A percentile compares a stretch with the other conserved stretches of the same genome.
These are phyloP conservation scores for Neobulgaria alba DNA, from an alignment of 2,329 filamentous ascomycete genomes.

Conservation along the genomic window DNA sequence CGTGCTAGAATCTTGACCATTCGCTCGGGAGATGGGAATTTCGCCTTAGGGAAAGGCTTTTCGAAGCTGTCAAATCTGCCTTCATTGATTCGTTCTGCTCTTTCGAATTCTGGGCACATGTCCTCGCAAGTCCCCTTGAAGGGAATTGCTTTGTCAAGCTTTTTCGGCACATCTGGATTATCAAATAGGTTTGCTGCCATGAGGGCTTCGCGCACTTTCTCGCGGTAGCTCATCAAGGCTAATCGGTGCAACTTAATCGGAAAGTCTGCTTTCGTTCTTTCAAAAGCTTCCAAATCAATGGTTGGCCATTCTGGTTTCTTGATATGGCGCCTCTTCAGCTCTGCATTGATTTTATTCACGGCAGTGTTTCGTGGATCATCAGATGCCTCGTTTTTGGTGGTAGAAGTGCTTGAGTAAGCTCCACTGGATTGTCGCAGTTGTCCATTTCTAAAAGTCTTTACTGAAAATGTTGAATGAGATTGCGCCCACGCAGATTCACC, in stretches of 20 bases:
- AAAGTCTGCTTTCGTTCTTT: constrained; percentile 32
- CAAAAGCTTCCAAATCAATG: constrained; percentile 6
- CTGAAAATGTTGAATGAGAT: too few species aligned
- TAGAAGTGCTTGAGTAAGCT: background rate
- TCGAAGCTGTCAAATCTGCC: constrained; percentile 49
- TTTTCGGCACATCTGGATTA: constrained; percentile 54
- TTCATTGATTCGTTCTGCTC: constrained; percentile 53
- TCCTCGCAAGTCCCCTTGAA: constrained; percentile 62
- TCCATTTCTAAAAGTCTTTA: too few species aligned
- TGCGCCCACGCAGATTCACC: too few species aligned
- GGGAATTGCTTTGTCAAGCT: constrained; percentile 53
- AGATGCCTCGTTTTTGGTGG: background rate
- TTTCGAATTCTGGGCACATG: constrained; percentile 62
- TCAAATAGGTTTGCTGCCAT: constrained; percentile 54
- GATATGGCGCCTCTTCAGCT: constrained; percentile 28
- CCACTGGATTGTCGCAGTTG: background rate
- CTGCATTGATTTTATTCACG: constrained; percentile 4
- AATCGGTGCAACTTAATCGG: constrained; percentile 47
- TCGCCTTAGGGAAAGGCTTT: constrained; percentile 38
- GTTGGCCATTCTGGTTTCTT: constrained; percentile 45
- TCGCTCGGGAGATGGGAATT: constrained; percentile 36
- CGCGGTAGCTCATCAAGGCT: constrained; percentile 47
- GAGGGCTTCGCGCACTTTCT: constrained; percentile 46
- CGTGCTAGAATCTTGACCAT: constrained; percentile 63
- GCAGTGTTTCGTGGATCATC: constrained; percentile 2